Evolutionary conservation across 2,329 filamentous ascomycete genomes (phyloP).

Genomic region (Botryotinia convoluta): DNA sequence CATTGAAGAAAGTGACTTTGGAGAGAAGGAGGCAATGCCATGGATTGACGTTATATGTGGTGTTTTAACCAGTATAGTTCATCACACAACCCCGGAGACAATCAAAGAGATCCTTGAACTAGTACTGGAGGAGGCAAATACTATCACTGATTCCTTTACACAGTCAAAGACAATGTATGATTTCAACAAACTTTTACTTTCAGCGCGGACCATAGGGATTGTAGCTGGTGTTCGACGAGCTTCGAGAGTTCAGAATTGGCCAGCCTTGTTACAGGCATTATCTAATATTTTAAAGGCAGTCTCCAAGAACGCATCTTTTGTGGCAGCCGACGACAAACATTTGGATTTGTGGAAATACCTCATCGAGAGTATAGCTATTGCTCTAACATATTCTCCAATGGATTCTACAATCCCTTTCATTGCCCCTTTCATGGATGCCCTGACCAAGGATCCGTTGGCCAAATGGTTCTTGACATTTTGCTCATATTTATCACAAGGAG

Average conservation of each 20-base stretch:
- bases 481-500: conserved; percentile 72
- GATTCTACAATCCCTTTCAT: conserved; percentile 73
- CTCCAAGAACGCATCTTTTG: conserved; percentile 40
- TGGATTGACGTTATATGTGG: conserved; percentile 71
- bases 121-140: conserved; percentile 51
- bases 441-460: conserved; percentile 65
- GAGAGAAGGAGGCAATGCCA: conserved; percentile 43
- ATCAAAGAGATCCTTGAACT: conserved; percentile 67
- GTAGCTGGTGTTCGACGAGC: conserved; percentile 80
- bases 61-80: conserved; percentile 75
- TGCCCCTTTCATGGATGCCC: conserved; percentile 59
- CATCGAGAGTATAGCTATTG: conserved; percentile 59
- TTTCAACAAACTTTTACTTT: conserved; percentile 47
- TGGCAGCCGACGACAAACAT: conserved; percentile 35
- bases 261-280: conserved; percentile 56
- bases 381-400: conserved; percentile 74
- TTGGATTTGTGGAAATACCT: conserved; percentile 55
- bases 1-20: conserved; percentile 47
- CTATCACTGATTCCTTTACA: conserved; percentile 42
- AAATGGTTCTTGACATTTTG: conserved; percentile 82
- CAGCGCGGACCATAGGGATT: conserved; percentile 62
- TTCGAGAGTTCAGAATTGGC: conserved; percentile 71
- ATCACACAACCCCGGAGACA: conserved; percentile 73
- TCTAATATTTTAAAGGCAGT: conserved; percentile 51
- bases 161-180: conserved; percentile 35